These are phyloP conservation scores for Lasiosphaeria ovina DNA, from an alignment of 495 filamentous ascomycete genomes.

Conservation along the genomic window DNA sequence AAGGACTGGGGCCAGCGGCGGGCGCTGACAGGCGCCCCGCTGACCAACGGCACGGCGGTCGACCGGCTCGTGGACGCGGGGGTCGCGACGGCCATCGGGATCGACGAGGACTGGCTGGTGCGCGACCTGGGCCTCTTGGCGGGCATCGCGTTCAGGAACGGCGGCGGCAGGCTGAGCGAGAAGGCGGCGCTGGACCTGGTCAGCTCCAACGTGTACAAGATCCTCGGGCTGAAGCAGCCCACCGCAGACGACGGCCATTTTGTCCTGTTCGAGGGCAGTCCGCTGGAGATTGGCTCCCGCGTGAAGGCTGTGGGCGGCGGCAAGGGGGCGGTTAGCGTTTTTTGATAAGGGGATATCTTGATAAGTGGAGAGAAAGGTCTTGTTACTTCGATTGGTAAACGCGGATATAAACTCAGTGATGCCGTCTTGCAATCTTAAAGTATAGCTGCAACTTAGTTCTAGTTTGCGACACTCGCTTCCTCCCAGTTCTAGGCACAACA, in stretches of 20 bases:
- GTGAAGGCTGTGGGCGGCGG: constrained; percentile 41
- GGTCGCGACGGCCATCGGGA: constrained; percentile 44
- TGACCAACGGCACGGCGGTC: constrained; percentile 51
- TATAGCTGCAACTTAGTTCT: too few species aligned
- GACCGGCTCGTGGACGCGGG: constrained; percentile 45
- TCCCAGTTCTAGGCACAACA: too few species aligned
- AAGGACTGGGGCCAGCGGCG: constrained; percentile 47
- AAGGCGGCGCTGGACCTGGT: constrained; percentile 38
- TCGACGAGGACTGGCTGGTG: constrained; percentile 50
- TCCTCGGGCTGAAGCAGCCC: constrained; percentile 41
- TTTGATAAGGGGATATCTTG: constrained; percentile 1
- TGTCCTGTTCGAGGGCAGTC: constrained; percentile 46
- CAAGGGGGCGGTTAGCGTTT: constrained; percentile 34
- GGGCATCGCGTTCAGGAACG: constrained; percentile 49
- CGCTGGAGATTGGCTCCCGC: constrained; percentile 41
- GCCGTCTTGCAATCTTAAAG: too few species aligned
- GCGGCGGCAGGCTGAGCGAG: constrained; percentile 48
- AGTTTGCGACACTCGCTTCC: too few species aligned
- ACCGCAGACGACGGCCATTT: constrained; percentile 33
- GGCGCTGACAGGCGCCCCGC: constrained; percentile 48
- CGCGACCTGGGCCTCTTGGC: constrained; percentile 47
- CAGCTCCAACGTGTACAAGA: constrained; percentile 46
- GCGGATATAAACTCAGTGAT: too few species aligned
- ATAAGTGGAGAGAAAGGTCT: background rate
- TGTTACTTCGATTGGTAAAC: too few species aligned